Base-by-base conservation (phyloP, 192 early-diverging fungal species). In the Podila verticillata region DNA sequence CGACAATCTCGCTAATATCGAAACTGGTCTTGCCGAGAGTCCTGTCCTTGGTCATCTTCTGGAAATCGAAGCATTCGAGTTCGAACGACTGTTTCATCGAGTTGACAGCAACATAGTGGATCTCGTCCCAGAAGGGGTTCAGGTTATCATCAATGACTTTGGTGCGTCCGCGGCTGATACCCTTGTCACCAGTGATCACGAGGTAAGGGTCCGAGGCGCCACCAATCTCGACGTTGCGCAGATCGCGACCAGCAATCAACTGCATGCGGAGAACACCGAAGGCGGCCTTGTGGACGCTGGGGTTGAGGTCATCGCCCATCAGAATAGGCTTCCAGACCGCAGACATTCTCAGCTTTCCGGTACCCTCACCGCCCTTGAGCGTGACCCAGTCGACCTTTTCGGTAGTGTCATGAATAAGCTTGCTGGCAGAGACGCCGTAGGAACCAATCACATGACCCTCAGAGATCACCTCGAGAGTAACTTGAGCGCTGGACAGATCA, bases 201-300 rank as follows among this genome's bases (percentile, higher is more conserved):
- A 89, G 87, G 83, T 98, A 99, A 22, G 98, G 98, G 67, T 99
- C 96, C 2, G 96, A 97, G 83, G 94, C 96, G 73, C 92, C 90
- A 57, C 83, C 87, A 17, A 87, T 91, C 81, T 98, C 97, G 15
- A 95, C 95, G 48, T 98, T 98, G 72, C 90, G 89, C 54, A 98
- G 79, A 20, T 89, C 87, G 34, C 92, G 89, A 5, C 93, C 96
- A 66, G 87, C 86, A 49, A 91, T 72, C 58, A 96, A 84, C 48
- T 93, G 91, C 32, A 97, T 68, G 78, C 95, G 91, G 34, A 95
- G 78, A 51, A 96, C 84, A 58, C 94, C 96, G 57, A 94, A 91
- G 5, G 95, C 91, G n/a, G 88, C 84, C 26, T 81, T 62, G 35
- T 84, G 82, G 17, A 84, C 70, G 48, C 67, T 83, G 61, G 81